Evolutionary conservation across 169 alveolate genomes (phyloP), one percentile per base, ranked within the genome.

Genomic region (Toxoplasma gondii): DNA sequence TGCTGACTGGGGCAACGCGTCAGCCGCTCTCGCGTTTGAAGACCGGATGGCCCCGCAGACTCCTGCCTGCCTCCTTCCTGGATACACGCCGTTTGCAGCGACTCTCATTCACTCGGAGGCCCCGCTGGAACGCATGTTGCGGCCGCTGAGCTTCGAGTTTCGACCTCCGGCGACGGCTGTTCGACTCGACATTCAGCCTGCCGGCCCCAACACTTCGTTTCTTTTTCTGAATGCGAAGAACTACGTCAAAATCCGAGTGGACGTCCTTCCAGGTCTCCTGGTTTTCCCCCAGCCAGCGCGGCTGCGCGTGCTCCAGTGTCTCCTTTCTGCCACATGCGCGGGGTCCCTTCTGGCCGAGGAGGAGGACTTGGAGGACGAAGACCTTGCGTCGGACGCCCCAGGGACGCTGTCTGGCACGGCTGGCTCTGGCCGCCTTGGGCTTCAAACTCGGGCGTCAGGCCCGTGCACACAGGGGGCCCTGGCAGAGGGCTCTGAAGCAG

Each of bases 271-370:
- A 31, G 90, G 90, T 22, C 90, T 82, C 36, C 41, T 82, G 41
- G 90, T 43, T 9, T 38, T 38, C 41, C 90, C 90, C 41, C 31
- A 10, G 90, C 90, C 90, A 2, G 54, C 91, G 2, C 82, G 94
- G 36, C 94, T 91, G n/a, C 91, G 94, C 27, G 91, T 91, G 91
- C 94, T 91, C 86, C 94, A 91, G 91, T 87, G 91, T 27, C 91
- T 91, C 58, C 84, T 64, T 27, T 84, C 94, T 43, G 94, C 94
- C 24, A 45, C 86, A 10, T 19, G 27, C 86, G 17, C 54, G 82
- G 70, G 58, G 54, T 49, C 87, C 88, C 83, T 88, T 9, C 27
- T 45, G 19, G 84, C 29, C 69, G 94, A 43, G 12, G 91, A 81
- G 4, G 90, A 91, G 80, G 83, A 31, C 36, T 64, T 70, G 44